Evolutionary conservation across 2,329 filamentous ascomycete species (phyloP).

Genomic region (Penicillium sp.): DNA sequence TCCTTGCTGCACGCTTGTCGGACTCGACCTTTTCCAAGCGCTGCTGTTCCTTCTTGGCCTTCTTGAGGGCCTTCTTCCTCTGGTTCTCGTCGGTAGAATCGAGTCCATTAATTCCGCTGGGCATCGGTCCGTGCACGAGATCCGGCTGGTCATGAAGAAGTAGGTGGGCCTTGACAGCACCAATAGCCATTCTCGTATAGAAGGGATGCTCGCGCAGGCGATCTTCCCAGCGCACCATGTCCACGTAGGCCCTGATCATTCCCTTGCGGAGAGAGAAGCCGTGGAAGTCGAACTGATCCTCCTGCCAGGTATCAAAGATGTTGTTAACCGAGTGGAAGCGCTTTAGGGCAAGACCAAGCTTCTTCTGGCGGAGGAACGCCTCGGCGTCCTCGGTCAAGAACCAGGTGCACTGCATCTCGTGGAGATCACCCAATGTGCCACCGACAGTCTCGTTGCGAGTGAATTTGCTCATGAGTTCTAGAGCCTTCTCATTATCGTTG

Average conservation of each 20-base stretch:
- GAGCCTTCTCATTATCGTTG: constrained; percentile 79
- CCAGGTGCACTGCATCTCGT: constrained; percentile 99
- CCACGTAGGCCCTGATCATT: constrained; percentile 88
- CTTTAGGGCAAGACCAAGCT: constrained; percentile 83
- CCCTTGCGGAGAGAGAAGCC: constrained; percentile 96
- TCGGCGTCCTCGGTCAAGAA: constrained; percentile 93
- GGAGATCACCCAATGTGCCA: constrained; percentile 82
- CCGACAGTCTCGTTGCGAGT: constrained; percentile 86
- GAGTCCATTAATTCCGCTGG: constrained; percentile 54
- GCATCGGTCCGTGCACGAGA: constrained; percentile 57
- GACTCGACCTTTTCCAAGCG: constrained; percentile 73
- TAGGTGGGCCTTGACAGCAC: constrained; percentile 77
- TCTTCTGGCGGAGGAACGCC: constrained; percentile 76
- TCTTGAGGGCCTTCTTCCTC: constrained; percentile 83
- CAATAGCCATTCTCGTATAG: constrained; percentile 78
- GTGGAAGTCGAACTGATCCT: constrained; percentile 99
- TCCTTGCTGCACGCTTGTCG: constrained; percentile 82
- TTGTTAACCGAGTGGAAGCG: constrained; percentile 83
- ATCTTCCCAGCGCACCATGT: constrained; percentile 97
- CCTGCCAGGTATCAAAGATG: constrained; percentile 96
- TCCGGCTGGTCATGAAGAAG: constrained; percentile 72
- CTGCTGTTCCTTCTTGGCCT: constrained; percentile 77
- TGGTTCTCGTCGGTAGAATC: constrained; percentile 59
- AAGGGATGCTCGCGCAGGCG: constrained; percentile 87
- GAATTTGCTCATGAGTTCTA: constrained; percentile 89